A percentile compares a stretch with the other conserved stretches of the same genome.
Evolutionary conservation across 208 protist genomes (phyloP).

Genomic region (Tritrichomonas foetus): DNA sequence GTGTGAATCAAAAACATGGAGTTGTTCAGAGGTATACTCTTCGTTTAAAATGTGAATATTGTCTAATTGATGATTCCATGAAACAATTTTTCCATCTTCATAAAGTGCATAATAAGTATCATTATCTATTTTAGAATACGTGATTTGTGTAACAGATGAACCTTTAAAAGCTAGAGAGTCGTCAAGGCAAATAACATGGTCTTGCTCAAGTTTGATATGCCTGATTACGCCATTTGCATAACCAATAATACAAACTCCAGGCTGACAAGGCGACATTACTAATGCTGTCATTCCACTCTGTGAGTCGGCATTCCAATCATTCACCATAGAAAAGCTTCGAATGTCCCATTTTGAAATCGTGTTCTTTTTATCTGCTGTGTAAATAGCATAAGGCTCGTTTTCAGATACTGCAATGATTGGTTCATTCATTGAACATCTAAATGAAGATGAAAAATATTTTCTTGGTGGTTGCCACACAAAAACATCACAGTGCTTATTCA

Average conservation of each 20-base stretch:
- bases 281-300: not conserved
- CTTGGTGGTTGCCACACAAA: not conserved
- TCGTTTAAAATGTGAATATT: too few species aligned
- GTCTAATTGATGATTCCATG: too few species aligned
- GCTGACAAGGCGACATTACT: too few species aligned
- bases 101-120: too few species aligned
- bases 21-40: not conserved
- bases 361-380: not conserved
- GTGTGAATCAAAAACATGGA: not conserved
- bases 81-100: too few species aligned
- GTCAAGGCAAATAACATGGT: too few species aligned
- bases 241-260: too few species aligned
- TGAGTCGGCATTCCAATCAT: not conserved
- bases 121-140: too few species aligned
- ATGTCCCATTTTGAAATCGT: not conserved
- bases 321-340: not conserved
- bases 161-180: too few species aligned
- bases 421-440: not conserved
- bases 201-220: too few species aligned
- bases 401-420: not conserved
- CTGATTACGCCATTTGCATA: too few species aligned
- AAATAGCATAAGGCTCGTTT: not conserved
- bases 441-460: not conserved
- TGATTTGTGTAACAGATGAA: too few species aligned
- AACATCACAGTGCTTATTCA: not conserved